Conservation (phyloP, 805 yeast genomes). For the Candida nitratophila region DNA sequence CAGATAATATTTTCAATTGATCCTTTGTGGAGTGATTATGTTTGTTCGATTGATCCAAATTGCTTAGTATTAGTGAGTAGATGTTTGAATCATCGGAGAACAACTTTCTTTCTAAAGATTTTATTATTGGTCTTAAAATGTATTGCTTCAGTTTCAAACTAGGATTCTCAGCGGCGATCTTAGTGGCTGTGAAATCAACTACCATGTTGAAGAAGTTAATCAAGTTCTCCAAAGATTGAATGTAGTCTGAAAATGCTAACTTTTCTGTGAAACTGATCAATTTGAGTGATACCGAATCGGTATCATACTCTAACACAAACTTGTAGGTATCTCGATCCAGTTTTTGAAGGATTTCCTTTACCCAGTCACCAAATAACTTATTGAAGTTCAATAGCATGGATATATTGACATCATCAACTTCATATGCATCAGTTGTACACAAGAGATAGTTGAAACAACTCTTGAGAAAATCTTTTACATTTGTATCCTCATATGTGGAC, state of each 20-base stretch:
- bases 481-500: slow-evolving; percentile 5
- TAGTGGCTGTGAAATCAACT: slow-evolving; percentile 6
- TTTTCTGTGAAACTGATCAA: background rate
- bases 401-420: slow-evolving; percentile 1
- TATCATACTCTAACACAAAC: slow-evolving; percentile 3
- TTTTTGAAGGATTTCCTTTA: slow-evolving; percentile 8
- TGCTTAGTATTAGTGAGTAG: slow-evolving; percentile 19
- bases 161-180: slow-evolving; percentile 5
- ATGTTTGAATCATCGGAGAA: slow-evolving; percentile 17
- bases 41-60: slow-evolving; percentile 7
- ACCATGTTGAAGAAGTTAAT: slow-evolving; percentile 18
- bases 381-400: slow-evolving; percentile 14
- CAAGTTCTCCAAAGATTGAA: slow-evolving; percentile 13
- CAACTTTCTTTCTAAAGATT: slow-evolving; percentile 13
- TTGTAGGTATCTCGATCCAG: slow-evolving; percentile 8
- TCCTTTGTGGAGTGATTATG: slow-evolving; percentile 2
- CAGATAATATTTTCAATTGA: slow-evolving; percentile 13
- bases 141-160: slow-evolving; percentile 10
- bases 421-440: slow-evolving; percentile 1
- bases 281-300: slow-evolving; percentile 1
- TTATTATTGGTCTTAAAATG: slow-evolving; percentile 14
- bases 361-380: slow-evolving; percentile 18
- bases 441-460: slow-evolving; percentile 6
- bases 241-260: slow-evolving; percentile 1
- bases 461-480: slow-evolving; percentile 12